Conservation (phyloP, 1,284 basidiomycete species). For the Puccinia novopanici region DNA sequence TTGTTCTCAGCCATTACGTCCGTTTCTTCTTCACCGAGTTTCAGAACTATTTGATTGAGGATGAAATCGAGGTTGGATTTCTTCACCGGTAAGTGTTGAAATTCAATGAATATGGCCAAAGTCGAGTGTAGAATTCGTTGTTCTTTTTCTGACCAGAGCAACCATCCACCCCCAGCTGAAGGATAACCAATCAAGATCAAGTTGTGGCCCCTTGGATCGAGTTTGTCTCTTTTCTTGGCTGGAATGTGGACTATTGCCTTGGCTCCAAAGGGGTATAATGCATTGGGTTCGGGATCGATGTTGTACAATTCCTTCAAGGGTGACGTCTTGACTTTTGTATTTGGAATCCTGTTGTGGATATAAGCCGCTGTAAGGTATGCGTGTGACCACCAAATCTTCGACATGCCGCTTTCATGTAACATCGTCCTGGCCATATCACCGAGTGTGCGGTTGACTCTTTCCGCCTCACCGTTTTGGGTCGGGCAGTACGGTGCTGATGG, state of each 20-base stretch:
- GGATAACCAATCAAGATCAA: background rate
- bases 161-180: background rate
- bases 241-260: conserved; percentile 5
- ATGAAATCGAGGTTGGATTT: background rate
- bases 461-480: conserved; percentile 18
- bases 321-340: background rate
- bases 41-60: background rate
- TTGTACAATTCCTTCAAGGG: background rate
- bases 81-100: background rate
- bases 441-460: conserved; percentile 1
- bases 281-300: background rate
- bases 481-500: background rate
- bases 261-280: background rate
- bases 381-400: background rate
- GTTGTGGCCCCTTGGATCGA: background rate
- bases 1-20: no score
- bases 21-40: background rate
- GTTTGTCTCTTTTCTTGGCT: background rate
- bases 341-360: conserved; percentile 3
- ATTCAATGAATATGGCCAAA: background rate
- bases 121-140: background rate
- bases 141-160: background rate
- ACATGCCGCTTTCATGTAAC: background rate
- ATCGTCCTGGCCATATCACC: background rate
- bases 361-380: conserved; percentile 6